Conservation (phyloP, 768 basidiomycete species). For the Pleurotus djamor region DNA sequence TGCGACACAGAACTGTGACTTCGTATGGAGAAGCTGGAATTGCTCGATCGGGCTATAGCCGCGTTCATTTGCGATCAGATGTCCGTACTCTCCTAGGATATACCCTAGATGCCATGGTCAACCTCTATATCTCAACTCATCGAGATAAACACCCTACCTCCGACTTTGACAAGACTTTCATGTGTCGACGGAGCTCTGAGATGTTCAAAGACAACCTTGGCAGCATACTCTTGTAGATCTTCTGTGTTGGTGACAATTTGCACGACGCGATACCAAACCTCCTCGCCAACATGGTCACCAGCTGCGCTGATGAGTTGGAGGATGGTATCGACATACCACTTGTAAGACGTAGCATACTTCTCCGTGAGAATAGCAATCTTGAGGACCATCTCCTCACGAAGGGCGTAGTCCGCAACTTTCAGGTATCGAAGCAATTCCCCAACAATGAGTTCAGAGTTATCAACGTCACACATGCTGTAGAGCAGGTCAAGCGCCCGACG, state of each 20-base stretch:
- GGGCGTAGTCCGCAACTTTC: slow-evolving; percentile 92
- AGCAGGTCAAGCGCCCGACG: slow-evolving; percentile 92
- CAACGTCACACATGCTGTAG: slow-evolving; percentile 99
- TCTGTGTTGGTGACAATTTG: slow-evolving; percentile 99
- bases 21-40: slow-evolving; percentile 89
- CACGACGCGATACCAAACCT: slow-evolving; percentile 99
- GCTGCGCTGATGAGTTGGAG: slow-evolving; percentile 94
- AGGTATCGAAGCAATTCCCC: slow-evolving; percentile 94
- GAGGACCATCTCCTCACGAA: slow-evolving; percentile 98
- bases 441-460: slow-evolving; percentile 94
- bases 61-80: slow-evolving; percentile 92
- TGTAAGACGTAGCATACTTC: slow-evolving; percentile 95
- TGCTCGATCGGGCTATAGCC: slow-evolving; percentile 95
- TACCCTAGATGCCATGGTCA: slow-evolving; percentile 55
- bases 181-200: slow-evolving; percentile 83
- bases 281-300: slow-evolving; percentile 98
- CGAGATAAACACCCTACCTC: slow-evolving; percentile 50
- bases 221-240: slow-evolving; percentile 95
- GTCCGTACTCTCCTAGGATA: slow-evolving; percentile 97
- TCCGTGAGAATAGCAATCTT: slow-evolving; percentile 99
- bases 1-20: slow-evolving; percentile 92
- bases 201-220: slow-evolving; percentile 88
- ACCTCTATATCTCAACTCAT: neutral
- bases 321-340: slow-evolving; percentile 99
- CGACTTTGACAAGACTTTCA: slow-evolving; percentile 94